Percentiles rank a stretch among this genome's conserved stretches.
Conservation (phyloP, 495 filamentous ascomycete species). For the Apiosordaria backusii region DNA sequence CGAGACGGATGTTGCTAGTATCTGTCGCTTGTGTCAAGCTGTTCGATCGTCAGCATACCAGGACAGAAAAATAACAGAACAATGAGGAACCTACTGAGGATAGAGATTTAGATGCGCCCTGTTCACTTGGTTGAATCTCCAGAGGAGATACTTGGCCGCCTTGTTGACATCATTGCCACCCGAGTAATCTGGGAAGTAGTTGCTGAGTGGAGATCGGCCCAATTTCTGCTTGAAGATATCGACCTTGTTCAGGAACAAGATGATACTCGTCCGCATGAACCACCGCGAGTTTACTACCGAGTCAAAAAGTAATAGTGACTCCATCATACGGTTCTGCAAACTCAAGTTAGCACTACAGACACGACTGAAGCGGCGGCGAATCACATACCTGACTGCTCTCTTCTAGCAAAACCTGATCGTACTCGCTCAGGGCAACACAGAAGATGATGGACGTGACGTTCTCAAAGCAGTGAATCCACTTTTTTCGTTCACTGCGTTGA, state of each 20-base stretch:
- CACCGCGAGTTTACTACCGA: constrained; percentile 98
- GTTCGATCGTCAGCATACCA: constrained; percentile 6
- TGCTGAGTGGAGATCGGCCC: constrained; percentile 78
- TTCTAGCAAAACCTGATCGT: constrained; percentile 94
- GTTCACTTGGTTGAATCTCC: constrained; percentile 99
- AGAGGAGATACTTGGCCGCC: constrained; percentile 94
- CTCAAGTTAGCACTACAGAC: constrained; percentile 21
- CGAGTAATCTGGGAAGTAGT: constrained; percentile 97
- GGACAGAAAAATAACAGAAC: constrained; percentile 33
- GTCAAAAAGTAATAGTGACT: constrained; percentile 94
- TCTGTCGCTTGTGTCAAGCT: constrained; percentile 98
- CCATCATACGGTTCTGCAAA: constrained; percentile 94
- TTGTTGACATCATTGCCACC: constrained; percentile 97
- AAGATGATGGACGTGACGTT: constrained; percentile 99
- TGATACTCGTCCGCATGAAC: constrained; percentile 99
- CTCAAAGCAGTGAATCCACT: constrained; percentile 99
- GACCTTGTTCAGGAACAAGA: constrained; percentile 97
- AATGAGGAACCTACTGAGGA: constrained; percentile 71
- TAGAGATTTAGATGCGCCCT: constrained; percentile 93
- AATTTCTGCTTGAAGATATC: constrained; percentile 96
- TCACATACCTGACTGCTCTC: constrained; percentile 85
- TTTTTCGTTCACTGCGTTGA: constrained; percentile 94
- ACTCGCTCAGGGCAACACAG: constrained; percentile 96
- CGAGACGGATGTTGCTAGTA: constrained; percentile 94
- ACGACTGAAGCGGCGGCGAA: not conserved